These are phyloP conservation scores for Pouteria campechiana DNA, from an alignment of 179 eudicot genomes.

Conservation along the genomic window DNA sequence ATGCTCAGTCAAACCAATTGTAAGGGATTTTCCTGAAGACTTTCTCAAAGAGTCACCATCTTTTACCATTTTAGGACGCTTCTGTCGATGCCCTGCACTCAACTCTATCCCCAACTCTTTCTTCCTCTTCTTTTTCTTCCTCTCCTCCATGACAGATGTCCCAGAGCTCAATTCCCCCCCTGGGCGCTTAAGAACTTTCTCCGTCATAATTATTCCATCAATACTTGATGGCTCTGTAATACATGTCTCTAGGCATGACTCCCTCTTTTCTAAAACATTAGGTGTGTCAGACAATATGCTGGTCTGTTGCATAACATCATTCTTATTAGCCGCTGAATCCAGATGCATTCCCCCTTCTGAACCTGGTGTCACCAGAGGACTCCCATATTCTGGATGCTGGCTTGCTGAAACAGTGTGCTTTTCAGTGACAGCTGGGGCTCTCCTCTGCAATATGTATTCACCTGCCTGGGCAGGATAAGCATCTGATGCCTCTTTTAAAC, in stretches of 20 bases:
- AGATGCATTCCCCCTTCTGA: no score
- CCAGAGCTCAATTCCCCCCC: conserved; percentile 26
- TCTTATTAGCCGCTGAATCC: no score
- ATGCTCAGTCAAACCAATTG: conserved; percentile 10
- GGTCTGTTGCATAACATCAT: no score
- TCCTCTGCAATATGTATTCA: conserved; percentile 39
- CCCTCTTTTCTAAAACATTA: no score
- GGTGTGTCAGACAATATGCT: no score
- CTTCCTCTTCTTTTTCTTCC: conserved; percentile 30
- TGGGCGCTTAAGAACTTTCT: conserved; percentile 36
- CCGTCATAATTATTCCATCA: conserved; percentile 22
- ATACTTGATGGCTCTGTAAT: conserved; percentile 3
- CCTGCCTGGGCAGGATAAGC: conserved; percentile 26
- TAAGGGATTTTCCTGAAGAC: conserved; percentile 10
- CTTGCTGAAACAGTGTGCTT: conserved; percentile 7
- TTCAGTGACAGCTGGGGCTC: conserved; percentile 13
- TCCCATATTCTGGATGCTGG: conserved; percentile 8
- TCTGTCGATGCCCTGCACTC: conserved; percentile 11
- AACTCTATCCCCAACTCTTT: conserved; percentile 20
- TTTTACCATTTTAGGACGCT: conserved; percentile 10
- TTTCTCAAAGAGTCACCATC: conserved; percentile 1
- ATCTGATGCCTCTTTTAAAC: no score
- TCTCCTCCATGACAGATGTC: conserved; percentile 19
- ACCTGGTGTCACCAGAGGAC: no score
- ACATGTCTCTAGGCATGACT: conserved; percentile 7